Conservation (phyloP, 192 early-diverging fungal species). For the Mortierella hygrophila region DNA sequence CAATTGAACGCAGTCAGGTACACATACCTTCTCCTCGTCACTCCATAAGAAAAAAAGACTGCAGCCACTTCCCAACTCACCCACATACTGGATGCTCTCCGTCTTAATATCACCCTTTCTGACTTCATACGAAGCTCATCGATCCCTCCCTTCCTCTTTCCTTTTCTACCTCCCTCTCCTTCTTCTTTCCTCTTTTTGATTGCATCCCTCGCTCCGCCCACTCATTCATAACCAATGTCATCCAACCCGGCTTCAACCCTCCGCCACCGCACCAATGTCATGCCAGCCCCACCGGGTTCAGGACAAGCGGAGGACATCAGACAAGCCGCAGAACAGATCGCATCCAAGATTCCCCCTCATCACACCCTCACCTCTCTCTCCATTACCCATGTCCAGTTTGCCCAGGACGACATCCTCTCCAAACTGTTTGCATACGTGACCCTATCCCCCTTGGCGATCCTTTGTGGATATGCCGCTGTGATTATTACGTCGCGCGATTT, state of each 20-base stretch:
- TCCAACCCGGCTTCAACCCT: neutral
- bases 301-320: neutral
- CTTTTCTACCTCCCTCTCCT: neutral
- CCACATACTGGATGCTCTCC: too few relatives aligned
- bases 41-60: too few relatives aligned
- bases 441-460: constrained; percentile 73
- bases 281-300: neutral
- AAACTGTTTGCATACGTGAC: constrained; percentile 73
- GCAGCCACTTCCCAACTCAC: too few relatives aligned
- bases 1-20: too few relatives aligned
- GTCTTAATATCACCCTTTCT: too few relatives aligned
- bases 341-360: constrained; percentile 34
- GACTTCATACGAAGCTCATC: neutral
- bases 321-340: neutral
- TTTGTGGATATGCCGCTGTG: constrained; percentile 77
- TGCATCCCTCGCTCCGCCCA: neutral
- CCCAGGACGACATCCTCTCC: constrained; percentile 66
- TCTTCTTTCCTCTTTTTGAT: neutral
- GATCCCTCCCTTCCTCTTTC: neutral
- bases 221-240: neutral
- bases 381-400: constrained; percentile 81
- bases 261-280: constrained; percentile 14
- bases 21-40: too few relatives aligned
- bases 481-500: constrained; percentile 73
- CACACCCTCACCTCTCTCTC: constrained; percentile 69